These are phyloP conservation scores for Fusarium proliferatum DNA, from an alignment of 2,329 filamentous ascomycete genomes.

Conservation along the genomic window DNA sequence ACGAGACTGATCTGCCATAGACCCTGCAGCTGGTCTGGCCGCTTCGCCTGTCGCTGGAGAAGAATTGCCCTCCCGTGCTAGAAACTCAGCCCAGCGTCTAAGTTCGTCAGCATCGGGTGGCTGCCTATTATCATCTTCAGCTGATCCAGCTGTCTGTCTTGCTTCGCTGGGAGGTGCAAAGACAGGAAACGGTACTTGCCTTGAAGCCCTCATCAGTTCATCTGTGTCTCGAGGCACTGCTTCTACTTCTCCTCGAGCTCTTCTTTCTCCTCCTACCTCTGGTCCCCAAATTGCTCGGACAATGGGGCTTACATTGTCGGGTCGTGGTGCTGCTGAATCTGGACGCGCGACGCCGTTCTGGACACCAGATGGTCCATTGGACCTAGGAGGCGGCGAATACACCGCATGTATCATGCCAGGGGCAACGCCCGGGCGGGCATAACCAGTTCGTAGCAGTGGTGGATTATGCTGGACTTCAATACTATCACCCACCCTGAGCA, in stretches of 20 bases:
- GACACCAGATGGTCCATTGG: too few species aligned
- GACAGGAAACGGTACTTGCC: too few species aligned
- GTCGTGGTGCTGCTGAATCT: neutral
- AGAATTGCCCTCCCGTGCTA: neutral
- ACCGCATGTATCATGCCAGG: too few species aligned
- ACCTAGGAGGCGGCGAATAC: too few species aligned
- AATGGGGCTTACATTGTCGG: neutral
- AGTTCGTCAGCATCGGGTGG: neutral
- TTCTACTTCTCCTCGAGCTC: neutral
- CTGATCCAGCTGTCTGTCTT: too few species aligned
- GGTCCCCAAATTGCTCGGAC: neutral
- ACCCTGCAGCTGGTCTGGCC: neutral
- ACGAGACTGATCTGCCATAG: neutral
- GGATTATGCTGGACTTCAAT: neutral
- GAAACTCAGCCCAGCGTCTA: neutral
- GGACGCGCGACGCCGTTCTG: too few species aligned
- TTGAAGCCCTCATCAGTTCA: too few species aligned
- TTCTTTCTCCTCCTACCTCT: neutral
- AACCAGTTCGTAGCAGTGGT: too few species aligned
- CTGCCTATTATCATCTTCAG: neutral
- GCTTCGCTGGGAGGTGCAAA: too few species aligned
- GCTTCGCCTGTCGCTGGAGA: neutral
- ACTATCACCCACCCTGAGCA: neutral
- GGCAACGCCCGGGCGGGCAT: too few species aligned
- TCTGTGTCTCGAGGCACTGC: too few species aligned